phyloP scores from a whole-genome alignment of 2,329 filamentous ascomycete species.

The Karstenula rhodostoma region DNA sequence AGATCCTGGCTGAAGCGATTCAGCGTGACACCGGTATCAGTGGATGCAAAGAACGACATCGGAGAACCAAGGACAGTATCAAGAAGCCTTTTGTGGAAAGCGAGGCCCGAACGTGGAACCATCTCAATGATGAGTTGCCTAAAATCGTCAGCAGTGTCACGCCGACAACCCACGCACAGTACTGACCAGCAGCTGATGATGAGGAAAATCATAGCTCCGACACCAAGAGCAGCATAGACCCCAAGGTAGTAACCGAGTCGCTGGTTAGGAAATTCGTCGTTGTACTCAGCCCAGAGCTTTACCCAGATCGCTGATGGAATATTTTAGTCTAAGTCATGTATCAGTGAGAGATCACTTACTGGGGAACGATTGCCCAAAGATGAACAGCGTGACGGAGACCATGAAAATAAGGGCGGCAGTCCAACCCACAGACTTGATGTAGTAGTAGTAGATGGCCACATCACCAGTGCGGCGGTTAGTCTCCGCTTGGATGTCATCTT shows the following conservation, averaged over 20 bases:
- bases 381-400: slow-evolving; percentile 43
- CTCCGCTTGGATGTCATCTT: slow-evolving; percentile 42
- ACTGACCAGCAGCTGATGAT: slow-evolving; percentile 42
- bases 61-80: slow-evolving; percentile 57
- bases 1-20: slow-evolving; percentile 61
- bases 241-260: slow-evolving; percentile 45
- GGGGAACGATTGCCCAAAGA: slow-evolving; percentile 45
- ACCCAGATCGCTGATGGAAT: slow-evolving; percentile 53
- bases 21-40: slow-evolving; percentile 55
- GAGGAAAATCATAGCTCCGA: slow-evolving; percentile 36
- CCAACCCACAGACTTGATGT: slow-evolving; percentile 42
- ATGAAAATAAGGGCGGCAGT: slow-evolving; percentile 40
- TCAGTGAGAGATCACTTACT: slow-evolving; percentile 25
- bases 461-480: slow-evolving; percentile 44
- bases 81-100: slow-evolving; percentile 59
- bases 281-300: slow-evolving; percentile 58
- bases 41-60: slow-evolving; percentile 54
- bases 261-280: slow-evolving; percentile 48
- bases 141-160: slow-evolving; percentile 4
- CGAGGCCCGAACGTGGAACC: slow-evolving; percentile 61
- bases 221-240: slow-evolving; percentile 42
- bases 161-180: too few species aligned
- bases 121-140: slow-evolving; percentile 62
- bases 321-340: background rate
- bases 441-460: slow-evolving; percentile 44